phyloP scores from a whole-genome alignment of 257 asterid genomes.

The Asclepias syriaca region DNA sequence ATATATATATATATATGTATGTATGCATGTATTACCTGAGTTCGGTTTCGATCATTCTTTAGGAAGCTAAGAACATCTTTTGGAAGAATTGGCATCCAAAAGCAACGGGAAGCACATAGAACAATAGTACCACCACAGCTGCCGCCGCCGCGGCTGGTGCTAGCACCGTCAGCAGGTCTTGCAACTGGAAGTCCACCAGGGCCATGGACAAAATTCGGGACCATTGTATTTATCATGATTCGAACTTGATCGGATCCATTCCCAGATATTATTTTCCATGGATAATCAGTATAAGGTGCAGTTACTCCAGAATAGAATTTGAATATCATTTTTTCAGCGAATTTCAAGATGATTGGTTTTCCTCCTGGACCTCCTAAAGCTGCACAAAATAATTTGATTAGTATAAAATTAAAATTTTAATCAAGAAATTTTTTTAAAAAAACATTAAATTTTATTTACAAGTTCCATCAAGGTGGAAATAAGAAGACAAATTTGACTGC shows the following conservation, averaged over 20 bases:
- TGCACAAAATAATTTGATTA: background rate
- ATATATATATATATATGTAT: too few species aligned
- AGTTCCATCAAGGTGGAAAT: slow-evolving; percentile 2
- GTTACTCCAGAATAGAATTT: slow-evolving; percentile 18
- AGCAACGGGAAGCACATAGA: slow-evolving; percentile 20
- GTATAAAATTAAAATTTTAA: too few species aligned
- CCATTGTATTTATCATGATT: slow-evolving; percentile 12
- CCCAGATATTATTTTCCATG: slow-evolving; percentile 3
- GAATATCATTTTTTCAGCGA: slow-evolving; percentile 23
- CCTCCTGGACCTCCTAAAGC: slow-evolving; percentile 9
- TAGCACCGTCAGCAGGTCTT: background rate
- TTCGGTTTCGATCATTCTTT: slow-evolving; percentile 9
- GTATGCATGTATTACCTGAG: background rate
- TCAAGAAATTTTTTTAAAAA: too few species aligned
- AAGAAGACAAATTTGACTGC: slow-evolving; percentile 2
- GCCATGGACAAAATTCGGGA: background rate
- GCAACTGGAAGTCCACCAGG: background rate
- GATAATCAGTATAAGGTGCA: slow-evolving; percentile 8
- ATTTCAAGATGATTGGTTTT: slow-evolving; percentile 10
- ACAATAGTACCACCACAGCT: slow-evolving; percentile 4
- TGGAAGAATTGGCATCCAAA: slow-evolving; percentile 23
- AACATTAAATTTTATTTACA: slow-evolving; percentile 10
- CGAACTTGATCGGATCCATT: slow-evolving; percentile 15
- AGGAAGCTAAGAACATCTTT: slow-evolving; percentile 18
- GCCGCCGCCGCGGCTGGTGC: background rate